Evolutionary conservation across 2,329 filamentous ascomycete genomes (phyloP).

Genomic region (Cladosporium sp.): DNA sequence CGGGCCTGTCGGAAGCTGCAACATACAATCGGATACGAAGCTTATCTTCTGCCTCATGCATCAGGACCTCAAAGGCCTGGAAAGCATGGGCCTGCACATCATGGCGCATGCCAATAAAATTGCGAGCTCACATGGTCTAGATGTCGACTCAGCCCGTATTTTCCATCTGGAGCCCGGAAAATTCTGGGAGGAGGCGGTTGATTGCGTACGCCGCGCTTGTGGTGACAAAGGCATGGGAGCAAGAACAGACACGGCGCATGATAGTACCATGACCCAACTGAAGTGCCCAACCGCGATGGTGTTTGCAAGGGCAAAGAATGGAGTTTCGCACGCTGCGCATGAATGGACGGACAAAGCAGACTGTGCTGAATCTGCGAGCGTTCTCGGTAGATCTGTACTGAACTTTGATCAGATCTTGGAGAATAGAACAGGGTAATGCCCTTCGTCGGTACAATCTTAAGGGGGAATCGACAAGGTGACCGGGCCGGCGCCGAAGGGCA

Average conservation of each 20-base stretch:
- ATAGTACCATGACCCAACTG: conserved; percentile 33
- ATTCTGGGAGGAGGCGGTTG: conserved; percentile 24
- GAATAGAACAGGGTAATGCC: conserved; percentile 18
- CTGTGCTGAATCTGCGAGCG: conserved; percentile 29
- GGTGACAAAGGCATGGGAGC: conserved; percentile 28
- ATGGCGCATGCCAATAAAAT: conserved; percentile 11
- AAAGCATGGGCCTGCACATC: conserved; percentile 30
- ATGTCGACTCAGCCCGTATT: conserved; percentile 26
- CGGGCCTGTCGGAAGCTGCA: conserved; percentile 29
- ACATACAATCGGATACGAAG: conserved; percentile 33
- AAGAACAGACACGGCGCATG: conserved; percentile 32
- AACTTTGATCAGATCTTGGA: conserved; percentile 32
- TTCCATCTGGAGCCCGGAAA: conserved; percentile 22
- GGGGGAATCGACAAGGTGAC: neutral
- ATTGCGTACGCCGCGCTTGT: conserved; percentile 30
- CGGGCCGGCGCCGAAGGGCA: neutral
- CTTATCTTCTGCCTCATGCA: conserved; percentile 34
- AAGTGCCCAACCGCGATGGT: conserved; percentile 36
- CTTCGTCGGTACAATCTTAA: neutral
- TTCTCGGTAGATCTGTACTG: conserved; percentile 31
- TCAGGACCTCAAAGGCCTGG: conserved; percentile 25
- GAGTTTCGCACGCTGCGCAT: conserved; percentile 30
- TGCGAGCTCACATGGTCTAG: conserved; percentile 1
- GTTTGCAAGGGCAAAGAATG: conserved; percentile 32
- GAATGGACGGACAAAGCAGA: conserved; percentile 31